Evolutionary conservation across 2,329 filamentous ascomycete species (phyloP).

Genomic region (Coniochaeta prunicola): DNA sequence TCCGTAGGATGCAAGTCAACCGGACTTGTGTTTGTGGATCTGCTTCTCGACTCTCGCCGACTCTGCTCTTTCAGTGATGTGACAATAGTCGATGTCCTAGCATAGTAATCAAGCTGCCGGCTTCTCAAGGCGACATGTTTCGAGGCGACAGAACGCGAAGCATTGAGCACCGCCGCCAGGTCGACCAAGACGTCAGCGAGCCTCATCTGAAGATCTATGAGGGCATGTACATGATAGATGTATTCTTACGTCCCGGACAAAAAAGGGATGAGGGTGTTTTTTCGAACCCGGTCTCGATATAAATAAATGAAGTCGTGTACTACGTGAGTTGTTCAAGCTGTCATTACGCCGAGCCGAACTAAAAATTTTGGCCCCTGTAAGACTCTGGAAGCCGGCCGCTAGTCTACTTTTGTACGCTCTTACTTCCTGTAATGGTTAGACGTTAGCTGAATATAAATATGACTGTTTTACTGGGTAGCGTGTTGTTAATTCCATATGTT

Average conservation of each 20-base stretch:
- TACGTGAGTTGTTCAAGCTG: not conserved
- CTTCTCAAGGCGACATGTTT: constrained; percentile 53
- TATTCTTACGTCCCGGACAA: not conserved
- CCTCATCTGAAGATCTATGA: constrained; percentile 34
- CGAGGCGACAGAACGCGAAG: constrained; percentile 58
- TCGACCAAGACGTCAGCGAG: constrained; percentile 62
- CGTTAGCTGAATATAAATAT: not conserved
- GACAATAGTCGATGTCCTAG: constrained; percentile 36
- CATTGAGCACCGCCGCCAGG: constrained; percentile 61
- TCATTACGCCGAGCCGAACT: not conserved
- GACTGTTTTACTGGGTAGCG: too few species aligned
- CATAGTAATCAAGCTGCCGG: constrained; percentile 45
- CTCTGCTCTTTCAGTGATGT: constrained; percentile 19
- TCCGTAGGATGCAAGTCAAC: constrained; percentile 3
- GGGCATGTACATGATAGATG: not conserved
- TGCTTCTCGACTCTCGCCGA: not conserved
- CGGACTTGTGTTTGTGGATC: not conserved
- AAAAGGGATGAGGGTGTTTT: not conserved
- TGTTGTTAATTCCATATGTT: too few species aligned
- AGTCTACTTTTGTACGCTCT: not conserved
- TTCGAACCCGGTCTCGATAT: not conserved
- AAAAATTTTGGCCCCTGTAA: not conserved
- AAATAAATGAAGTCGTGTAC: not conserved
- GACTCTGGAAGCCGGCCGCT: not conserved
- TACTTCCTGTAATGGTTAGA: not conserved